These are phyloP conservation scores for Erythrophleum ivorense DNA, from an alignment of 331 rosid species.

Conservation along the genomic window DNA sequence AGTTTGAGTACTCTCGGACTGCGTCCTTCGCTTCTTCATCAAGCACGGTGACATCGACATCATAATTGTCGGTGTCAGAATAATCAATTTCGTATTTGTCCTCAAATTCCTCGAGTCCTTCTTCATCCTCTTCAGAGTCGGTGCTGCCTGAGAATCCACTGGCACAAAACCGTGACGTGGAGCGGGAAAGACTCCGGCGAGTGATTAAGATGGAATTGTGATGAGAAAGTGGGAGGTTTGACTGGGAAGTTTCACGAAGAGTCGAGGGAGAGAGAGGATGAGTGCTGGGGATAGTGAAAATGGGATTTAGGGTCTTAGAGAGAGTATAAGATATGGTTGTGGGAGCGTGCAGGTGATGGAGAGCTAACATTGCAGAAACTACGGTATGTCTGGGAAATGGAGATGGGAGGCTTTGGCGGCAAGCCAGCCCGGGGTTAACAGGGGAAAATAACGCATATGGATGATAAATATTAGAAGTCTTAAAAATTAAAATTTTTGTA, in stretches of 20 bases:
- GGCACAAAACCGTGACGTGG: slow-evolving; percentile 34
- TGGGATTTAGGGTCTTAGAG: slow-evolving; percentile 53
- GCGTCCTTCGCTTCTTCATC: slow-evolving; percentile 78
- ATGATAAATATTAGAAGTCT: too few species aligned
- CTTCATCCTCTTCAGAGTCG: slow-evolving; percentile 36
- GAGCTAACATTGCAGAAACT: slow-evolving; percentile 50
- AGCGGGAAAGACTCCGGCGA: slow-evolving; percentile 41
- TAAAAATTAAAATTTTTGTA: too few species aligned
- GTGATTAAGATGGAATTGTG: slow-evolving; percentile 28
- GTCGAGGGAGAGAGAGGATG: slow-evolving; percentile 36
- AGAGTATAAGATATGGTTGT: slow-evolving; percentile 28
- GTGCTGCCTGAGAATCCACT: slow-evolving; percentile 13
- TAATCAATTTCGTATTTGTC: slow-evolving; percentile 35
- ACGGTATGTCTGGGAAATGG: background rate
- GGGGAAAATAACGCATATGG: too few species aligned
- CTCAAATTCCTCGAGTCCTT: slow-evolving; percentile 38
- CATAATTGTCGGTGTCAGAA: slow-evolving; percentile 39
- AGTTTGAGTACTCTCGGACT: slow-evolving; percentile 62
- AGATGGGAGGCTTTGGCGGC: slow-evolving; percentile 23
- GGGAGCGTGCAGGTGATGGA: slow-evolving; percentile 43
- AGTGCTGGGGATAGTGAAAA: slow-evolving; percentile 40
- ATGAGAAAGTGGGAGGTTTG: slow-evolving; percentile 27
- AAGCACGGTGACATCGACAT: slow-evolving; percentile 57
- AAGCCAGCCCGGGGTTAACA: slow-evolving; percentile 11
- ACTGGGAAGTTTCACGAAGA: slow-evolving; percentile 28